Percentiles rank a stretch among this genome's conserved stretches.
Conservation (phyloP, 225 moss, liverwort and hornwort genomes). For the Physcomitrium patens region DNA sequence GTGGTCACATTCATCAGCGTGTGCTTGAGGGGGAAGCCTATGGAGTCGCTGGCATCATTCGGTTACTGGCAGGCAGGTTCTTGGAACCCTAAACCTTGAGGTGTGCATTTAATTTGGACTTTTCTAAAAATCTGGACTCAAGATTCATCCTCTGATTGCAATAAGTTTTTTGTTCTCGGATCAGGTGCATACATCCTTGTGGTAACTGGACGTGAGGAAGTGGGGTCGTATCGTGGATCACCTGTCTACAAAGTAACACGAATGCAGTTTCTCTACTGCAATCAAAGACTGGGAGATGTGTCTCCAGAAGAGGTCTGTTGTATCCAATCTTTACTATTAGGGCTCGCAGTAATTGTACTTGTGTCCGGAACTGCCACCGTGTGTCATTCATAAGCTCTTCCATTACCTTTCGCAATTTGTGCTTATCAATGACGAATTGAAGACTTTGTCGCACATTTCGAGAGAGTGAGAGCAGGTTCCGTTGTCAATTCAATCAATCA, state of each 20-base stretch:
- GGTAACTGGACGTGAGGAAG: slow-evolving; percentile 56
- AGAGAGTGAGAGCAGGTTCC: no score
- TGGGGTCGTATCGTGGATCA: slow-evolving; percentile 61
- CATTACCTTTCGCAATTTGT: slow-evolving; percentile 1
- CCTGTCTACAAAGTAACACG: slow-evolving; percentile 54
- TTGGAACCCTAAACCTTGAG: not conserved
- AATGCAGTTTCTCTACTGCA: slow-evolving; percentile 76
- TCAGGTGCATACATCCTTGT: slow-evolving; percentile 69
- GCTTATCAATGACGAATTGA: not conserved
- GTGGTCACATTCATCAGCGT: slow-evolving; percentile 30
- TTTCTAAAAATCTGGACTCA: not conserved
- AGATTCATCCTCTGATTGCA: not conserved
- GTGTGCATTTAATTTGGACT: not conserved
- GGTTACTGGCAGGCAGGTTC: slow-evolving; percentile 68
- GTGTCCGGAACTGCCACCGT: not conserved
- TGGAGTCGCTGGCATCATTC: slow-evolving; percentile 71
- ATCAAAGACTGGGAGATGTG: slow-evolving; percentile 45
- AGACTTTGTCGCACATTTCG: not conserved
- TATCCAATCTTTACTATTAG: not conserved
- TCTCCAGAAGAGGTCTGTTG: slow-evolving; percentile 63
- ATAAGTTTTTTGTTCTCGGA: slow-evolving; percentile 13
- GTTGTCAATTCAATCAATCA: not conserved
- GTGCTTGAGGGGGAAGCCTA: slow-evolving; percentile 51
- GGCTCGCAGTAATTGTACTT: slow-evolving; percentile 8
- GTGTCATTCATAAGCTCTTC: not conserved